Percentiles rank a stretch among this genome's conserved stretches.
Evolutionary conservation across 2,329 filamentous ascomycete genomes (phyloP).

Genomic region (Dothidotthia symphoricarpi): DNA sequence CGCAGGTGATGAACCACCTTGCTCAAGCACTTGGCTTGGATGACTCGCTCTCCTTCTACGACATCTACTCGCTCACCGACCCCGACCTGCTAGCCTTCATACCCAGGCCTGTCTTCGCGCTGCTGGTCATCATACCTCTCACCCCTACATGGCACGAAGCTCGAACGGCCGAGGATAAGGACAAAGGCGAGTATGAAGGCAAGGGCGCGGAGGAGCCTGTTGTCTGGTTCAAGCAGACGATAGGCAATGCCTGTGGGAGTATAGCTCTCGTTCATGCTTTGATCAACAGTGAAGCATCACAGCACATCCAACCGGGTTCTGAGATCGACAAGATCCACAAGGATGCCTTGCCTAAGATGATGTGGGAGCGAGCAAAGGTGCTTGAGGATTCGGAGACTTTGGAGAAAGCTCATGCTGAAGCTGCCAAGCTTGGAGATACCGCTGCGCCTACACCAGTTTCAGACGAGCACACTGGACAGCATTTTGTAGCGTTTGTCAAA

Average conservation of each 20-base stretch:
- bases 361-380: slow-evolving; percentile 50
- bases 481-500: slow-evolving; percentile 51
- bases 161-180: slow-evolving; percentile 45
- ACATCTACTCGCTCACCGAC: slow-evolving; percentile 55
- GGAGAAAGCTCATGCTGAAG: slow-evolving; percentile 46
- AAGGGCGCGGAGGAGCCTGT: slow-evolving; percentile 53
- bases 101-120: slow-evolving; percentile 54
- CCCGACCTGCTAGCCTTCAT: slow-evolving; percentile 50
- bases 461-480: slow-evolving; percentile 37
- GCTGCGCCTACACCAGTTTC: slow-evolving; percentile 29
- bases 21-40: slow-evolving; percentile 52
- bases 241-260: slow-evolving; percentile 58
- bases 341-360: slow-evolving; percentile 46
- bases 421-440: slow-evolving; percentile 46
- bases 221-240: slow-evolving; percentile 60
- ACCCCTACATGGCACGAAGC: slow-evolving; percentile 40
- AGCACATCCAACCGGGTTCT: slow-evolving; percentile 46
- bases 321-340: slow-evolving; percentile 48
- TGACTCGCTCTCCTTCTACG: slow-evolving; percentile 50
- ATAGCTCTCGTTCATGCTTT: slow-evolving; percentile 58
- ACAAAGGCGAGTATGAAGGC: slow-evolving; percentile 46
- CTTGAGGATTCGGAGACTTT: slow-evolving; percentile 51
- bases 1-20: slow-evolving; percentile 53
- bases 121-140: slow-evolving; percentile 55
- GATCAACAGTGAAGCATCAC: slow-evolving; percentile 49